phyloP scores from a whole-genome alignment of 2,329 filamentous ascomycete genomes.

The Aspergillus quadrilineatus region DNA sequence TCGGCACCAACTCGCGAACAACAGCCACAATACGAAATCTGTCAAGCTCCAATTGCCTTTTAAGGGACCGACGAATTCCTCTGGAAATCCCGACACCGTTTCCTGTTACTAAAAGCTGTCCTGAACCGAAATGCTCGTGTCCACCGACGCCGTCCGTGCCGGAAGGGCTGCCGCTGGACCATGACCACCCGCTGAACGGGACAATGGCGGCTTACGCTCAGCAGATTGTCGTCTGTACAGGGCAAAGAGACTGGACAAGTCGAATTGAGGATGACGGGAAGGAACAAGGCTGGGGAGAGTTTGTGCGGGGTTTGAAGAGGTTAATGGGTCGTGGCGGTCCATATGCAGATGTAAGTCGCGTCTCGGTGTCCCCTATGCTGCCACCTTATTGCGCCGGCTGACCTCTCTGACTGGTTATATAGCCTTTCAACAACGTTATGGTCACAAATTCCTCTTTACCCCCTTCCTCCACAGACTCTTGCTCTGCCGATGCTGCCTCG shows the following conservation, averaged over 20 bases:
- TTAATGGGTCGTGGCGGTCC: slow-evolving; percentile 65
- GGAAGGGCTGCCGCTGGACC: slow-evolving; percentile 71
- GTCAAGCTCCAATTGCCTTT: slow-evolving; percentile 23
- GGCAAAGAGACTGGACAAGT: slow-evolving; percentile 75
- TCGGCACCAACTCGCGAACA: slow-evolving; percentile 6
- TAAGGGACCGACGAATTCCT: slow-evolving; percentile 26
- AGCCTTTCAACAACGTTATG: slow-evolving; percentile 83
- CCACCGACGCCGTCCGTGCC: slow-evolving; percentile 70
- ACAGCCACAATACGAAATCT: slow-evolving; percentile 17
- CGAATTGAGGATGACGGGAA: slow-evolving; percentile 77
- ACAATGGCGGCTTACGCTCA: slow-evolving; percentile 76
- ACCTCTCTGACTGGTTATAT: slow-evolving; percentile 9
- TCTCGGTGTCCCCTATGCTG: neutral
- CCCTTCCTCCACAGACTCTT: slow-evolving; percentile 46
- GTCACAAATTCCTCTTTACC: slow-evolving; percentile 74
- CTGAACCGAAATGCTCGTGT: slow-evolving; percentile 73
- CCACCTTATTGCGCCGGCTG: neutral
- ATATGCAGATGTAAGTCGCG: slow-evolving; percentile 58
- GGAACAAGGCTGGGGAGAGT: slow-evolving; percentile 44
- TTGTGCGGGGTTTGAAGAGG: slow-evolving; percentile 67
- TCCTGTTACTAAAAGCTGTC: slow-evolving; percentile 60
- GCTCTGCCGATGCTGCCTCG: slow-evolving; percentile 44
- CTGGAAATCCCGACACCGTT: slow-evolving; percentile 44
- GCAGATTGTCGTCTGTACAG: slow-evolving; percentile 81
- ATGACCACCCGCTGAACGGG: slow-evolving; percentile 66